These are phyloP conservation scores for Solanum paucissectum DNA, from an alignment of 257 asterid species.

Conservation along the genomic window DNA sequence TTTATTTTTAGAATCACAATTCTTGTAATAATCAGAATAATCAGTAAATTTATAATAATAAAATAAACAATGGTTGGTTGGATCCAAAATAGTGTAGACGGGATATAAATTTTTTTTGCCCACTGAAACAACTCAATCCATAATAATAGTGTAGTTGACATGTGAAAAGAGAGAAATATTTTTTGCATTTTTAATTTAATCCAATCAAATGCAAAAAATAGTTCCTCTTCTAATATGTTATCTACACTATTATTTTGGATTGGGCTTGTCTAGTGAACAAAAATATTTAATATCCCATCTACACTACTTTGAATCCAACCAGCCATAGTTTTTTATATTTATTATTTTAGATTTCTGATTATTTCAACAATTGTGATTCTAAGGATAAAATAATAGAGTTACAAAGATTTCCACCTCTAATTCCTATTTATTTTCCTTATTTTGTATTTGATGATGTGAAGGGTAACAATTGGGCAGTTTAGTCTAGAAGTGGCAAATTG, in stretches of 20 bases:
- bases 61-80: neutral
- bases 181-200: neutral
- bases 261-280: neutral
- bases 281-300: neutral
- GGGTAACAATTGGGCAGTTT: neutral
- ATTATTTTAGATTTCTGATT: neutral
- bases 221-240: neutral
- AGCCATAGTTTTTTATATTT: neutral
- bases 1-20: neutral
- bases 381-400: neutral
- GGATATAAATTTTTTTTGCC: neutral
- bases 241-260: neutral
- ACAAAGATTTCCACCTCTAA: neutral
- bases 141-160: neutral
- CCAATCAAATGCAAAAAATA: neutral
- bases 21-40: neutral
- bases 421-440: neutral
- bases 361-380: neutral
- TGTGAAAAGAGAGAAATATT: neutral
- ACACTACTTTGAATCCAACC: neutral
- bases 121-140: neutral
- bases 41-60: conserved; percentile 1
- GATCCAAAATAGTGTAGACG: neutral
- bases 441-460: neutral
- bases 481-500: neutral